Evolutionary conservation across 192 early-diverging fungal genomes (phyloP).

Genomic region (Coemansia sp.): DNA sequence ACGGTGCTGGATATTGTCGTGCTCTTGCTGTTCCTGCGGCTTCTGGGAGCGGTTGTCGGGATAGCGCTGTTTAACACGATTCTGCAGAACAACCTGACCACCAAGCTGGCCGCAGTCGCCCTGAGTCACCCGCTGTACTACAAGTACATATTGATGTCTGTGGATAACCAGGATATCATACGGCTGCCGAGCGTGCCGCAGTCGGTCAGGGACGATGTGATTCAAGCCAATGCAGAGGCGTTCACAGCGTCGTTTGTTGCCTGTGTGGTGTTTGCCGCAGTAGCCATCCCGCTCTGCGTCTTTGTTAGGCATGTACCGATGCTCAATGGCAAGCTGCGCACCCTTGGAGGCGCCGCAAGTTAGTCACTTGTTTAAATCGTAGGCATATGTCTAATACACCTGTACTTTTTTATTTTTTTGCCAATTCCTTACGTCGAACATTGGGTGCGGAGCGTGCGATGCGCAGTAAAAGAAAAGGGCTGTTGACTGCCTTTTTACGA

Average conservation of each 20-base stretch:
- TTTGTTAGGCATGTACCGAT: constrained; percentile 9
- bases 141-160: constrained; percentile 28
- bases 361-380: background rate
- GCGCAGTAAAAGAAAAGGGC: too few relatives aligned
- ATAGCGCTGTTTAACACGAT: constrained; percentile 40
- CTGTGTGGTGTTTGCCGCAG: constrained; percentile 21
- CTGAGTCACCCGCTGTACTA: constrained; percentile 19
- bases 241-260: constrained; percentile 21
- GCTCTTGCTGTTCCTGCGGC: constrained; percentile 22
- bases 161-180: constrained; percentile 35
- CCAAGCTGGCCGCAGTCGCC: constrained; percentile 28
- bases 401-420: background rate
- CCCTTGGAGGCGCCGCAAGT: background rate
- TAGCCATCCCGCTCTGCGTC: constrained; percentile 18
- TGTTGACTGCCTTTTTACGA: too few relatives aligned
- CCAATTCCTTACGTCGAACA: background rate
- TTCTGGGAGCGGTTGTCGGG: constrained; percentile 19
- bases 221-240: constrained; percentile 22
- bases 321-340: constrained; percentile 2
- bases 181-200: constrained; percentile 33
- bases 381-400: background rate
- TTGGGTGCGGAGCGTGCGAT: too few relatives aligned
- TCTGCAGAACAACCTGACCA: constrained; percentile 24
- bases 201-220: constrained; percentile 28
- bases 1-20: constrained; percentile 12